These are phyloP conservation scores for Vigna radiata DNA, from an alignment of 306 rosid species.

Conservation along the genomic window DNA sequence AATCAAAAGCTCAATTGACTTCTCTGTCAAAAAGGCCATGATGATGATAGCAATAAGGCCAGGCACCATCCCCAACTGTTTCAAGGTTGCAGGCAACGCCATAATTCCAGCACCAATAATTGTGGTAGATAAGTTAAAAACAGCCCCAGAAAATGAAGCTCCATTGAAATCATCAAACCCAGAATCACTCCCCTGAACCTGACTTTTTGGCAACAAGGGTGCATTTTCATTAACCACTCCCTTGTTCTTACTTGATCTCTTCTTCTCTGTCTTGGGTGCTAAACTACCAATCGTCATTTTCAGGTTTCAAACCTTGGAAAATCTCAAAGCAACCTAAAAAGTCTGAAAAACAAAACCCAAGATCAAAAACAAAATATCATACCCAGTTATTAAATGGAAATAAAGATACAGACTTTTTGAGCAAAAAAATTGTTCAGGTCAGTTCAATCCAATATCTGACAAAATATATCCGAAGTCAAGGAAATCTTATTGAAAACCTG, in stretches of 20 bases:
- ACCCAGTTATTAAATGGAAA: conserved; percentile 41
- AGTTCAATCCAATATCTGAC: conserved; percentile 40
- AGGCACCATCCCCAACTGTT: conserved; percentile 74
- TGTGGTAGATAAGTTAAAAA: conserved; percentile 88
- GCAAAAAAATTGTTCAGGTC: conserved; percentile 11
- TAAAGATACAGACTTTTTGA: conserved; percentile 25
- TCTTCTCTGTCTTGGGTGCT: conserved; percentile 67
- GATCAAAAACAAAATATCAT: neutral
- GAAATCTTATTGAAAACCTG: conserved; percentile 17
- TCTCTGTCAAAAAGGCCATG: conserved; percentile 83
- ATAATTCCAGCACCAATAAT: conserved; percentile 94
- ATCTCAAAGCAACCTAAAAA: conserved; percentile 40
- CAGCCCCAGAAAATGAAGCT: conserved; percentile 90
- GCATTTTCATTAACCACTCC: conserved; percentile 70
- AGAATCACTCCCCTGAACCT: conserved; percentile 53
- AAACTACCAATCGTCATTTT: conserved; percentile 68
- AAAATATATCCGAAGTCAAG: conserved; percentile 33
- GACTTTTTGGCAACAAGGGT: conserved; percentile 77
- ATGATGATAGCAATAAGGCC: conserved; percentile 69
- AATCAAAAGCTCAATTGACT: conserved; percentile 76
- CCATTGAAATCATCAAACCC: conserved; percentile 89
- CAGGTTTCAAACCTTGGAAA: conserved; percentile 18
- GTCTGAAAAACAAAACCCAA: conserved; percentile 3
- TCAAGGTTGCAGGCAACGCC: conserved; percentile 95
- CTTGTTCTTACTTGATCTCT: conserved; percentile 62